Percentiles rank a stretch among this genome's conserved stretches.
phyloP scores from a whole-genome alignment of 2,329 filamentous ascomycete species.

The Pseudocercospora pini-densiflorae region DNA sequence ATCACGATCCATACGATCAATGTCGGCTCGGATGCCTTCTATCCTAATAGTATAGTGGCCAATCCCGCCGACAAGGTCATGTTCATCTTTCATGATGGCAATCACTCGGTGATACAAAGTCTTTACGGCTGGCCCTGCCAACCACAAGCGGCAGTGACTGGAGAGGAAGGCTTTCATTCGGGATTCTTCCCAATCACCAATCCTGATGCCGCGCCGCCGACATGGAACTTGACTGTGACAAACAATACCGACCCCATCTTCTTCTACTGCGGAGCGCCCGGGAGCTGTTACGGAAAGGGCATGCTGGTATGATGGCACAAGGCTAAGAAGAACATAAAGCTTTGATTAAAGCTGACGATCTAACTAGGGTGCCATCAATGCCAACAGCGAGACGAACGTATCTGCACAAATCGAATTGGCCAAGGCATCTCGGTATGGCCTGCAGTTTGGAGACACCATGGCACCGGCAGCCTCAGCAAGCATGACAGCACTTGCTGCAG shows the following conservation, averaged over 20 bases:
- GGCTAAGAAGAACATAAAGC: neutral
- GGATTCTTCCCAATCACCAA: constrained; percentile 22
- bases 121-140: constrained; percentile 49
- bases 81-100: constrained; percentile 48
- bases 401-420: constrained; percentile 38
- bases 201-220: constrained; percentile 23
- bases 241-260: constrained; percentile 69
- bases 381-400: constrained; percentile 43
- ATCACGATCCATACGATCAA: constrained; percentile 40
- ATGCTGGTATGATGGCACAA: constrained; percentile 62
- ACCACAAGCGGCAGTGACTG: constrained; percentile 37
- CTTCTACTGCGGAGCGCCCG: constrained; percentile 71
- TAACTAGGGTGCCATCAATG: constrained; percentile 68
- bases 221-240: constrained; percentile 46
- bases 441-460: constrained; percentile 47
- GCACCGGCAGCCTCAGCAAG: constrained; percentile 43
- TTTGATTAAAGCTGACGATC: neutral
- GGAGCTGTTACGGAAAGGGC: constrained; percentile 65
- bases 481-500: constrained; percentile 29
- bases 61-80: constrained; percentile 47
- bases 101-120: constrained; percentile 50
- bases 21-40: constrained; percentile 44
- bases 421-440: constrained; percentile 34
- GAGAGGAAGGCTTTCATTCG: constrained; percentile 34
- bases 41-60: constrained; percentile 44